These are phyloP conservation scores for Ascodesmis nigricans DNA, from an alignment of 495 filamentous ascomycete species.

Conservation along the genomic window DNA sequence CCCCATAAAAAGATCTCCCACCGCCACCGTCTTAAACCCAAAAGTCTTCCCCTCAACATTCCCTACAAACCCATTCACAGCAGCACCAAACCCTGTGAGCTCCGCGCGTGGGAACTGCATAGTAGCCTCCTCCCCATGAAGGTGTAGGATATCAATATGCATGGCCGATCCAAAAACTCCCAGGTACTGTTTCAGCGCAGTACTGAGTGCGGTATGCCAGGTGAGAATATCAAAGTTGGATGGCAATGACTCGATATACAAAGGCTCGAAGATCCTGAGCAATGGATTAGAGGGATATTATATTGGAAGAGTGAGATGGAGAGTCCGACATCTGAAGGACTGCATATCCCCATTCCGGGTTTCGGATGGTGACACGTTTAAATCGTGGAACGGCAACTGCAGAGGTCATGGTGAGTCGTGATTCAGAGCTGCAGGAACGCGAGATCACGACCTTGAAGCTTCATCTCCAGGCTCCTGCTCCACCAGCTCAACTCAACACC, in stretches of 20 bases:
- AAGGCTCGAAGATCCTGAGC: slow-evolving; percentile 17
- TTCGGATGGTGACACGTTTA: slow-evolving; percentile 13
- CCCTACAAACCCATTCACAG: slow-evolving; percentile 27
- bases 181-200: slow-evolving; percentile 58
- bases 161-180: slow-evolving; percentile 57
- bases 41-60: slow-evolving; percentile 7
- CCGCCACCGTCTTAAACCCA: slow-evolving; percentile 13
- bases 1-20: slow-evolving; percentile 18
- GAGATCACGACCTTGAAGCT: slow-evolving; percentile 4
- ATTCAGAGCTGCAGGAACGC: slow-evolving; percentile 12
- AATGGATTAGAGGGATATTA: background rate
- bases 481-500: no score
- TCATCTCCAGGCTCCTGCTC: background rate
- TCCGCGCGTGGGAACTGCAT: slow-evolving; percentile 54
- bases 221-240: slow-evolving; percentile 41
- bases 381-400: no score
- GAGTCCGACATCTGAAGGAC: slow-evolving; percentile 17
- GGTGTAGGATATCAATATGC: slow-evolving; percentile 55
- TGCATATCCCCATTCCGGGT: slow-evolving; percentile 17
- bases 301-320: no score
- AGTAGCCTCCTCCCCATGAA: slow-evolving; percentile 38
- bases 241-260: no score
- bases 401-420: slow-evolving; percentile 14
- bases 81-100: slow-evolving; percentile 31
- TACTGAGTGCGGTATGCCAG: slow-evolving; percentile 44